Evolutionary conservation across 1,284 basidiomycete species (phyloP), one percentile per base, ranked within the genome.

Genomic region (Xerocomus amazonicus): DNA sequence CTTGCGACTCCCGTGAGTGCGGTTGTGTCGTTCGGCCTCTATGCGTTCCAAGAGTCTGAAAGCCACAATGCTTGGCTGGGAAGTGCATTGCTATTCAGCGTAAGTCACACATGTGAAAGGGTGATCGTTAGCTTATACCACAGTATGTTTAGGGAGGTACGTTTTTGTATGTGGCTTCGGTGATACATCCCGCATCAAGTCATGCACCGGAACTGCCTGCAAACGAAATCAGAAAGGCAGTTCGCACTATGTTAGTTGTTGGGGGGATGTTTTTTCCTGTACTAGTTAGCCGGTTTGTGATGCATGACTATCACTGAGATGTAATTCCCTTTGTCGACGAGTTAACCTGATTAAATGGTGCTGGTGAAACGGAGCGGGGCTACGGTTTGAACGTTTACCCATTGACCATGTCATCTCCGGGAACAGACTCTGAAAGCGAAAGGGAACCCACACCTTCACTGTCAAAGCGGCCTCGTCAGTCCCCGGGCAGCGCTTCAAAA

Each of bases 121-220:
- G 26, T 47, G 27, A 47, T 36, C 33, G 44, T 43, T 53, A 8
- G 37, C 43, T 57, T 47, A 55, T 48, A 17, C 29, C 19, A 32
- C 29, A 27, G 19, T 23, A 45, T 47, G 26, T 38, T 26, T 55
- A 93, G 92, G 95, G 92, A 34, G 94, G 94, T 13, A 93, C 92
- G 1, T 97, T 97, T 69, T 73, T 97, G 28, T 97, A 95, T 64
- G 94, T 97, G 31, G 93, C 94, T 0, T 95, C 94, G 3, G 87
- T 93, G 32, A 75, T 94, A 23, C 90, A 92, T 63, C 83, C 88
- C 3, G 75, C 87, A 36, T 80, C 86, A 13, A 74, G 73, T 13
- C 70, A 72, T 17, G 47, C 43, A 56, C 64, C 72, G 9, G 67
- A 59, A 34, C 54, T 69, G 8, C 58, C 71, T 19, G 56, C 69